These are phyloP conservation scores for Aspergillus aculeatus DNA, from an alignment of 2,329 filamentous ascomycete species.

Conservation along the genomic window DNA sequence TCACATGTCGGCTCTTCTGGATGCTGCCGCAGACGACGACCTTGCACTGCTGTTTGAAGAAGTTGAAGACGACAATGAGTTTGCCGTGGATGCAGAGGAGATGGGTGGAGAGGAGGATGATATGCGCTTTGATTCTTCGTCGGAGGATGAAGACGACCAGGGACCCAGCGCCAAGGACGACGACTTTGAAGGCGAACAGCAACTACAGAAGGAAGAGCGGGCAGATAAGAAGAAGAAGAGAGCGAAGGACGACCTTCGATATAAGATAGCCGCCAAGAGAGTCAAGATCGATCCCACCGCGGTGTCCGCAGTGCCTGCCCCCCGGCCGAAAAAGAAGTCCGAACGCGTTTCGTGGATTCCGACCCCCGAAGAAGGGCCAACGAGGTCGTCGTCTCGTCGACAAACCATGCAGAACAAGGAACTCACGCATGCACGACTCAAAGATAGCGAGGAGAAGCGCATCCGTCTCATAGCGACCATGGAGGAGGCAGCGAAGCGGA, in stretches of 20 bases:
- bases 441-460: slow-evolving; percentile 50
- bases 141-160: slow-evolving; percentile 76
- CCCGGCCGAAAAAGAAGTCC: slow-evolving; percentile 64
- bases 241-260: slow-evolving; percentile 68
- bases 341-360: slow-evolving; percentile 70
- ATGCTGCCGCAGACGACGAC: slow-evolving; percentile 70
- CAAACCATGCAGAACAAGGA: slow-evolving; percentile 67
- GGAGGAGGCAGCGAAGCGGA: slow-evolving; percentile 60
- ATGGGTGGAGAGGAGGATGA: slow-evolving; percentile 65
- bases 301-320: slow-evolving; percentile 35
- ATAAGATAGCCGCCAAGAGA: slow-evolving; percentile 62
- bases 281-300: slow-evolving; percentile 66
- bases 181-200: slow-evolving; percentile 82
- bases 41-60: slow-evolving; percentile 64
- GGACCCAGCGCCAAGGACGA: slow-evolving; percentile 57
- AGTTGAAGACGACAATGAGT: slow-evolving; percentile 55
- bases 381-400: slow-evolving; percentile 60
- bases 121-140: slow-evolving; percentile 81
- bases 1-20: slow-evolving; percentile 74
- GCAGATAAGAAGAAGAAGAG: slow-evolving; percentile 79
- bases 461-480: slow-evolving; percentile 54
- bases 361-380: slow-evolving; percentile 60
- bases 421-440: slow-evolving; percentile 49
- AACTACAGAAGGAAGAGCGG: slow-evolving; percentile 74
- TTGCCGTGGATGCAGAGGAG: slow-evolving; percentile 35